Percentiles rank a stretch among this genome's conserved stretches.
Conservation (phyloP, 148 eudicot genomes). For the Simmondsia chinensis region DNA sequence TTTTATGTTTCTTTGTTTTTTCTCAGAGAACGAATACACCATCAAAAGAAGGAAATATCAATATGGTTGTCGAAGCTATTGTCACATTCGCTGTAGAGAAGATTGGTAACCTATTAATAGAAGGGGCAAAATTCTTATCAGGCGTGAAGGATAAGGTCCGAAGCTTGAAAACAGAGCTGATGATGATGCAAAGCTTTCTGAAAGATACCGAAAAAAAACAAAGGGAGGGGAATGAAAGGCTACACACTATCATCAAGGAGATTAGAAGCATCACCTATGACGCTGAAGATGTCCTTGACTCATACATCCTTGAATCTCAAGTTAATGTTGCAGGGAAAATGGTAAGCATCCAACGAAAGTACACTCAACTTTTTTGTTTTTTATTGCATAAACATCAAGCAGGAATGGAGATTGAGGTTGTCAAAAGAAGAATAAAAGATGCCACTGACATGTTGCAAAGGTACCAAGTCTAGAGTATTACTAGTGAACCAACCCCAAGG, state of each 20-base stretch:
- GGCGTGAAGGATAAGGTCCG: conserved; percentile 2
- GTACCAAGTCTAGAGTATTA: not conserved
- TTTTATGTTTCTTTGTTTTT: too few species aligned
- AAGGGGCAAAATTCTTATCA: not conserved
- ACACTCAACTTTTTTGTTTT: not conserved
- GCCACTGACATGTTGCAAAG: conserved; percentile 3
- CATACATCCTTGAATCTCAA: not conserved
- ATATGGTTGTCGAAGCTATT: too few species aligned
- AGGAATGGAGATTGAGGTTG: too few species aligned
- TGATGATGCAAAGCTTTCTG: conserved; percentile 2
- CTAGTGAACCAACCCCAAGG: too few species aligned
- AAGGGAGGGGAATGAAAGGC: not conserved
- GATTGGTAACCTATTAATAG: not conserved
- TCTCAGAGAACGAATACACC: too few species aligned
- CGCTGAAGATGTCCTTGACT: conserved; percentile 3
- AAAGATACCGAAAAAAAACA: too few species aligned
- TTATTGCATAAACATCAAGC: not conserved
- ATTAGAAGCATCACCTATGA: conserved; percentile 5
- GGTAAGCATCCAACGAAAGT: not conserved
- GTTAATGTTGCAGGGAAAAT: not conserved
- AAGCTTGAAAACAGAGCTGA: not conserved
- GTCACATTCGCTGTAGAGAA: not conserved
- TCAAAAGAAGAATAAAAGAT: not conserved
- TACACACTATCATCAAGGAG: not conserved
- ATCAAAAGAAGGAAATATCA: too few species aligned